A percentile compares a stretch with the other conserved stretches of the same genome.
Conservation (phyloP, 441 rosid genomes). For the Bruguiera hainesii region DNA sequence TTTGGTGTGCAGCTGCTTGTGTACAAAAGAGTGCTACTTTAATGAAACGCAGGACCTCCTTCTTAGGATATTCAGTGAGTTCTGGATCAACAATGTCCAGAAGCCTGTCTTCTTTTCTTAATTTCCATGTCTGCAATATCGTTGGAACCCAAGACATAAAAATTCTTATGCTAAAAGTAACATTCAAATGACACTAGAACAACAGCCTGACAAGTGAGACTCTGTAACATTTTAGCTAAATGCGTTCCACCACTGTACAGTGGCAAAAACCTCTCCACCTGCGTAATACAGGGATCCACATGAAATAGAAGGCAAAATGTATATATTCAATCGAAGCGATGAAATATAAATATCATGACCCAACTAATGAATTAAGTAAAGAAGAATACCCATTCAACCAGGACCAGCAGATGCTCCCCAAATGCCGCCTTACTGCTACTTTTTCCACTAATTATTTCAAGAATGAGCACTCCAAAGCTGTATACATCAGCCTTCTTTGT, state of each 20-base stretch:
- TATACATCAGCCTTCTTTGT: constrained; percentile 93
- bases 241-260: too few relatives aligned
- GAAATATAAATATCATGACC: too few relatives aligned
- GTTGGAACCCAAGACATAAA: constrained; percentile 18
- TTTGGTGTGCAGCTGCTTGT: constrained; percentile 61
- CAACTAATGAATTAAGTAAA: constrained; percentile 4
- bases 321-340: too few relatives aligned
- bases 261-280: too few relatives aligned
- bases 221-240: too few relatives aligned
- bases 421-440: constrained; percentile 84
- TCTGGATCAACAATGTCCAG: constrained; percentile 76
- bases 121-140: constrained; percentile 78
- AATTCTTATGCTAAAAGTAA: not conserved
- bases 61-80: constrained; percentile 52
- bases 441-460: constrained; percentile 80
- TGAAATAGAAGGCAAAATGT: too few relatives aligned
- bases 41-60: constrained; percentile 59
- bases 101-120: constrained; percentile 63
- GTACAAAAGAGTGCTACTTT: constrained; percentile 87
- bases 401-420: constrained; percentile 60
- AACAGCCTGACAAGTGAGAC: not conserved
- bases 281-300: too few relatives aligned
- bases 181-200: too few relatives aligned
- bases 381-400: constrained; percentile 87
- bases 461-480: constrained; percentile 89